Evolutionary conservation across 75 land plant species (phyloP).

Genomic region (Sequoiadendron giganteum): DNA sequence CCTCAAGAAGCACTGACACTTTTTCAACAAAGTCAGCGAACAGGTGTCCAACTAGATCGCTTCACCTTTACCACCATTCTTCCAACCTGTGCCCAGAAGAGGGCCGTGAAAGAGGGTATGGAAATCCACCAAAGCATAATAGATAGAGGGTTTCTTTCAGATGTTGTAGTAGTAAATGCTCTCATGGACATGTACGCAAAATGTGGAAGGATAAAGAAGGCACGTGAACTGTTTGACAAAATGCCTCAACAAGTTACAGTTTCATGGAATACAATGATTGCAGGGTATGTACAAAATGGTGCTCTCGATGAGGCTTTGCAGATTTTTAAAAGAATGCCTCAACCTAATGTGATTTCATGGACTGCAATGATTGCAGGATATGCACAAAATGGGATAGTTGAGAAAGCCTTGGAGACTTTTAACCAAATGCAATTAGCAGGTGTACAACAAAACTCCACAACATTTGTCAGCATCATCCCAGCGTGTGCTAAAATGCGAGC

Average conservation of each 20-base stretch:
- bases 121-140: slow-evolving; percentile 16
- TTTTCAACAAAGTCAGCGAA: slow-evolving; percentile 12
- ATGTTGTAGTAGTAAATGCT: slow-evolving; percentile 22
- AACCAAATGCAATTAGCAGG: slow-evolving; percentile 4
- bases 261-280: slow-evolving; percentile 21
- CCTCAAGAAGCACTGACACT: slow-evolving; percentile 18
- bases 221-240: slow-evolving; percentile 14
- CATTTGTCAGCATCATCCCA: background rate
- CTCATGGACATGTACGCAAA: slow-evolving; percentile 29
- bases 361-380: slow-evolving; percentile 4
- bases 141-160: slow-evolving; percentile 12
- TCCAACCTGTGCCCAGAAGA: slow-evolving; percentile 14
- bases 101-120: slow-evolving; percentile 23
- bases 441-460: background rate
- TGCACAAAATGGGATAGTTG: slow-evolving; percentile 1
- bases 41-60: slow-evolving; percentile 20
- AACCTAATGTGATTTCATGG: background rate
- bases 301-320: slow-evolving; percentile 8
- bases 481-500: background rate
- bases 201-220: slow-evolving; percentile 19
- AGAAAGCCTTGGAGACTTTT: background rate
- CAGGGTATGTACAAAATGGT: slow-evolving; percentile 15
- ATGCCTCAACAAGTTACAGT: background rate
- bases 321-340: slow-evolving; percentile 8
- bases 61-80: slow-evolving; percentile 21